Conservation (phyloP, 352 stramenopile species). For the Aphanomyces stellatus region DNA sequence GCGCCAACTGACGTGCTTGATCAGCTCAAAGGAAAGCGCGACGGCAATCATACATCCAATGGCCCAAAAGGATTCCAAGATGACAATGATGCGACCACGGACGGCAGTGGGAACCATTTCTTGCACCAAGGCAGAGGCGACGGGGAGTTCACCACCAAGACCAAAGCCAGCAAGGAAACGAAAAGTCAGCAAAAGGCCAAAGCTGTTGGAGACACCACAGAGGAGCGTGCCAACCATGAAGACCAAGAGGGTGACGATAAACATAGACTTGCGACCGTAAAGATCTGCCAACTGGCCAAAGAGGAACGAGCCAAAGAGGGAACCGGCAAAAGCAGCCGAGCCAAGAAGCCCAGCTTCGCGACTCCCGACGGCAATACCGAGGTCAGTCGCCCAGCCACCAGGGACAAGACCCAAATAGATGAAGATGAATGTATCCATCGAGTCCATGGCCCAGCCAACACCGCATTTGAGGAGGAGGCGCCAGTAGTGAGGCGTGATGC, state of each 20-base stretch:
- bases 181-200: conserved; percentile 42
- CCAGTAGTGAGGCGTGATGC: conserved; percentile 66
- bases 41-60: conserved; percentile 52
- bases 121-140: conserved; percentile 50
- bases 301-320: conserved; percentile 47
- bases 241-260: conserved; percentile 57
- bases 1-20: conserved; percentile 46
- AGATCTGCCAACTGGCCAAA: conserved; percentile 55
- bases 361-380: not conserved
- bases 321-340: conserved; percentile 46
- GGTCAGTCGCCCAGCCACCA: not conserved
- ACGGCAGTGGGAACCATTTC: conserved; percentile 48
- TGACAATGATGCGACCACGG: conserved; percentile 49
- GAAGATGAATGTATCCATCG: conserved; percentile 27
- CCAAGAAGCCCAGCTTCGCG: conserved; percentile 29
- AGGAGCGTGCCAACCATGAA: conserved; percentile 43
- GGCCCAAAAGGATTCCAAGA: conserved; percentile 59
- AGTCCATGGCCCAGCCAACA: conserved; percentile 65
- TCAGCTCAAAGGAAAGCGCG: conserved; percentile 37
- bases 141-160: conserved; percentile 48
- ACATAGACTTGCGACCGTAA: conserved; percentile 52
- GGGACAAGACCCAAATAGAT: not conserved
- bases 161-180: conserved; percentile 58
- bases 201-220: conserved; percentile 40
- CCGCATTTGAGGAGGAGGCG: conserved; percentile 54